These are phyloP conservation scores for Myxozyma mucilagina DNA, from an alignment of 805 yeast genomes.

Conservation along the genomic window DNA sequence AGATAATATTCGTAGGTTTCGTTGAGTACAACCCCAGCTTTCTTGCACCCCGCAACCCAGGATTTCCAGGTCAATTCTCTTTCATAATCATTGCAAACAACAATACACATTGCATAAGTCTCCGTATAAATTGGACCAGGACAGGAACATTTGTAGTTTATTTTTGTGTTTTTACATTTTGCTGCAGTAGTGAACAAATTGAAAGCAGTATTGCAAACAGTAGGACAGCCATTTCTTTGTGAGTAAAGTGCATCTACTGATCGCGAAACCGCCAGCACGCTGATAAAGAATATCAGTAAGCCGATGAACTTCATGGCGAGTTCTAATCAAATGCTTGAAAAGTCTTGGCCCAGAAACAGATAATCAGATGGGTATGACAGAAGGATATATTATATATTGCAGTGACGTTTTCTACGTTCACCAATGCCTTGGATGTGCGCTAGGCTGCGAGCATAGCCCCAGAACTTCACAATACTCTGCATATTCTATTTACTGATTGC, in stretches of 20 bases:
- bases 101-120: conserved; percentile 19
- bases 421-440: too few relatives aligned
- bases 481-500: too few relatives aligned
- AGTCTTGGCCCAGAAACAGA: too few relatives aligned
- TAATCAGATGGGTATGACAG: too few relatives aligned
- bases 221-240: not conserved
- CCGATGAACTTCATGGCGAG: too few relatives aligned
- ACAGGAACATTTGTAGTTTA: conserved; percentile 17
- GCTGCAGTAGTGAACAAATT: conserved; percentile 3
- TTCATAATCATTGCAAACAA: conserved; percentile 5
- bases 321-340: too few relatives aligned
- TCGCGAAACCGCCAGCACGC: too few relatives aligned
- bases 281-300: too few relatives aligned
- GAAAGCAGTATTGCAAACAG: not conserved
- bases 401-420: too few relatives aligned
- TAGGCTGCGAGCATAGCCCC: too few relatives aligned
- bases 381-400: too few relatives aligned
- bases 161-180: not conserved
- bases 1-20: conserved; percentile 3
- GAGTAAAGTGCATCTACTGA: not conserved
- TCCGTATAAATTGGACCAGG: conserved; percentile 10
- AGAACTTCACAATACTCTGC: too few relatives aligned
- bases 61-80: conserved; percentile 4
- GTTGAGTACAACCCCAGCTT: conserved; percentile 7
- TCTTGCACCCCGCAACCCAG: conserved; percentile 5